Evolutionary conservation across 306 rosid genomes (phyloP).

Genomic region (Purshia tridentata): DNA sequence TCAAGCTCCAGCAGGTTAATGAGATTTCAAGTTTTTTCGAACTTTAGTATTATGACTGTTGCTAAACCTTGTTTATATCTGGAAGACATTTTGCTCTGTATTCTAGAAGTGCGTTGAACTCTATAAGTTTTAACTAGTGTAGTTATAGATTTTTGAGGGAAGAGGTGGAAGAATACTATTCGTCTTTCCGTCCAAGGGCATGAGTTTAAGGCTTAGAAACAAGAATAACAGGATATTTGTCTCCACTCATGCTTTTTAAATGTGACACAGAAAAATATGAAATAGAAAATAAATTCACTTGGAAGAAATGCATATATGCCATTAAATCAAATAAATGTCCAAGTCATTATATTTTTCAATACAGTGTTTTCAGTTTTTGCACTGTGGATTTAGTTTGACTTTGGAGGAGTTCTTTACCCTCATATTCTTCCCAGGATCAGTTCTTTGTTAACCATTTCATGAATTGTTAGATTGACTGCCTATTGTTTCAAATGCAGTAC

Average conservation of each 20-base stretch:
- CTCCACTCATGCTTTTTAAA: neutral
- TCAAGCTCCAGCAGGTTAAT: slow-evolving; percentile 92
- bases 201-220: neutral
- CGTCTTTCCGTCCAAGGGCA: neutral
- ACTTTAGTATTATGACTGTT: neutral
- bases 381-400: no score
- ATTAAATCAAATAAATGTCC: no score
- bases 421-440: no score
- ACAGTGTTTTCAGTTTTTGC: no score
- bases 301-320: neutral
- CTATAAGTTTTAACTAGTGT: neutral
- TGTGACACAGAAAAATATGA: neutral
- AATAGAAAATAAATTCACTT: neutral
- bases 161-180: neutral
- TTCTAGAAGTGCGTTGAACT: neutral
- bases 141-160: neutral
- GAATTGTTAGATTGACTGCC: neutral
- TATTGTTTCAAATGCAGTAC: neutral
- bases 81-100: neutral
- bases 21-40: slow-evolving; percentile 14
- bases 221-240: neutral
- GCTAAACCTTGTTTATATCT: neutral
- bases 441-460: no score
- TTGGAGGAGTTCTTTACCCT: no score
- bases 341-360: no score